Percentiles rank a stretch among this genome's conserved stretches.
phyloP scores from a whole-genome alignment of 257 asterid genomes.

The Penstemon newberryi region DNA sequence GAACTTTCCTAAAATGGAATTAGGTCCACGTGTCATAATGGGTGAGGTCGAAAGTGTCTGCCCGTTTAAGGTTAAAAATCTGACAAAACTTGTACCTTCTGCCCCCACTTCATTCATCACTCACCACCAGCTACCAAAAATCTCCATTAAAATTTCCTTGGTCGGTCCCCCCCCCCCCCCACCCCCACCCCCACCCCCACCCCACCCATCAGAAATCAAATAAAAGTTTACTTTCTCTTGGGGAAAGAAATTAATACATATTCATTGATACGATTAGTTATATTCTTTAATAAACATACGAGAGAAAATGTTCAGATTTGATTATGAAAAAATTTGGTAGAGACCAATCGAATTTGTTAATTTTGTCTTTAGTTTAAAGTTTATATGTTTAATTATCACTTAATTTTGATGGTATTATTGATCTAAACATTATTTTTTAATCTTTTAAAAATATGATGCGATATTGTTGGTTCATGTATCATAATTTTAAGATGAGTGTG shows the following conservation, averaged over 20 bases:
- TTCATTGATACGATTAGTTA: too few relatives aligned
- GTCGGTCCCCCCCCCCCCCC: slow-evolving; percentile 7
- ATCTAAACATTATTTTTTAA: neutral
- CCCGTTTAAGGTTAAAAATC: slow-evolving; percentile 37
- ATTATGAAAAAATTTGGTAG: too few relatives aligned
- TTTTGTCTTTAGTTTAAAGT: too few relatives aligned
- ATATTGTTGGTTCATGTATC: neutral
- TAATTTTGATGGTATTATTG: neutral
- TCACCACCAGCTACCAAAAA: neutral
- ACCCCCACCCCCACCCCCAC: neutral
- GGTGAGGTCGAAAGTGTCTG: slow-evolving; percentile 47
- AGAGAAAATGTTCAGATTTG: too few relatives aligned
- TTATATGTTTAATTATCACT: too few relatives aligned
- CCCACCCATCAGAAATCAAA: neutral
- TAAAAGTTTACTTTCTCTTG: too few relatives aligned
- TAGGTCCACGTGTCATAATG: slow-evolving; percentile 36
- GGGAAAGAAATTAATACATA: too few relatives aligned
- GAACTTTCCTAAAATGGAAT: slow-evolving; percentile 41
- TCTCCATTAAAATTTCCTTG: slow-evolving; percentile 1
- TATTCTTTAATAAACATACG: too few relatives aligned
- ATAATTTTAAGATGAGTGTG: too few relatives aligned
- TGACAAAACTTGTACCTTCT: slow-evolving; percentile 41
- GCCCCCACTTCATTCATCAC: slow-evolving; percentile 36
- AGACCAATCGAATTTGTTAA: too few relatives aligned
- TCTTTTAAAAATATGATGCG: neutral